Conservation (phyloP, 1,139 yeast species). For the Protomyces inundatus region DNA sequence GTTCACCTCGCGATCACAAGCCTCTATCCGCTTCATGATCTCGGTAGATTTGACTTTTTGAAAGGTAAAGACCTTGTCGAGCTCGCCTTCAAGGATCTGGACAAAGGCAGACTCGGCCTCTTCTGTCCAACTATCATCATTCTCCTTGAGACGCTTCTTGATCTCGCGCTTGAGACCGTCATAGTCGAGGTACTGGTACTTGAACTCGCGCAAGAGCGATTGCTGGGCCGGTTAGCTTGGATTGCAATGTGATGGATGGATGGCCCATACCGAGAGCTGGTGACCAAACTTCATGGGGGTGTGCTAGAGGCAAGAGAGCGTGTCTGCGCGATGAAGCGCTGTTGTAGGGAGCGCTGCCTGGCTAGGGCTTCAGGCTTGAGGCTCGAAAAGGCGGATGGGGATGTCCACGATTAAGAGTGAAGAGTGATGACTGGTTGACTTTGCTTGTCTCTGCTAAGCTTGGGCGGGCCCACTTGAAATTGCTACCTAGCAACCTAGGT, state of each 20-base stretch:
- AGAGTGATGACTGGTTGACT: no score
- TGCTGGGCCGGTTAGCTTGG: slow-evolving; percentile 4
- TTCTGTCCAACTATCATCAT: slow-evolving; percentile 53
- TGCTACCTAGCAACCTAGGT: no score
- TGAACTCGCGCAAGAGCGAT: slow-evolving; percentile 31
- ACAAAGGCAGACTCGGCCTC: slow-evolving; percentile 68
- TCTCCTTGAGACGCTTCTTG: slow-evolving; percentile 33
- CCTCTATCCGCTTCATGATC: slow-evolving; percentile 65
- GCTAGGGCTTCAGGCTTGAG: no score
- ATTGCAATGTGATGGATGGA: not conserved
- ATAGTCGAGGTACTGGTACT: slow-evolving; percentile 34
- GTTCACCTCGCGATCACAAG: slow-evolving; percentile 56
- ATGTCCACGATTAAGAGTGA: no score
- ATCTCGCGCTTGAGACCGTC: slow-evolving; percentile 33
- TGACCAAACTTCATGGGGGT: slow-evolving; percentile 28
- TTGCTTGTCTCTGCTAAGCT: no score
- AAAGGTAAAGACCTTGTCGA: slow-evolving; percentile 75
- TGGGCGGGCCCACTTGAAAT: no score
- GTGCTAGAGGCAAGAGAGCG: not conserved
- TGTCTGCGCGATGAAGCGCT: not conserved
- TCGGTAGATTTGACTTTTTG: slow-evolving; percentile 73
- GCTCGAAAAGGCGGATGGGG: no score
- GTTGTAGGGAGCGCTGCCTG: not conserved
- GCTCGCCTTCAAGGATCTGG: slow-evolving; percentile 61
- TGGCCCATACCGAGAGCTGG: slow-evolving; percentile 16